A percentile compares a stretch with the other conserved stretches of the same genome.
phyloP scores from a whole-genome alignment of 306 rosid genomes.

The Psophocarpus tetragonolobus region DNA sequence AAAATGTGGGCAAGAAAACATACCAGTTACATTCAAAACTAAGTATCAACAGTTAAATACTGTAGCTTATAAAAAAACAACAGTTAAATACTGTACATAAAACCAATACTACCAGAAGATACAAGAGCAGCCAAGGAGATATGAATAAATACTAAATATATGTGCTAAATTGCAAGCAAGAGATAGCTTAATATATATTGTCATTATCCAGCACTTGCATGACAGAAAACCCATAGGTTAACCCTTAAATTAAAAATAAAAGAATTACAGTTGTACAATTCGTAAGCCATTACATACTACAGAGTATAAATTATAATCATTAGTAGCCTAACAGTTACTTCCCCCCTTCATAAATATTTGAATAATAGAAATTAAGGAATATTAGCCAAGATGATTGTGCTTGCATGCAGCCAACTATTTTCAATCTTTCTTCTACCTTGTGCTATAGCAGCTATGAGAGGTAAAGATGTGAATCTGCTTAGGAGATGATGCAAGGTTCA shows the following conservation, averaged over 20 bases:
- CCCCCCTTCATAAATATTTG: background rate
- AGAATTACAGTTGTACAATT: background rate
- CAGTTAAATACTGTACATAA: background rate
- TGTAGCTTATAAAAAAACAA: no score
- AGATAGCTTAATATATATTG: constrained; percentile 4
- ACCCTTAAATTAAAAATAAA: background rate
- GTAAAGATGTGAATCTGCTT: constrained; percentile 1
- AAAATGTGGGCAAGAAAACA: constrained; percentile 1
- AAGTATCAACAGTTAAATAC: constrained; percentile 7
- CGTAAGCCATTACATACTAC: background rate
- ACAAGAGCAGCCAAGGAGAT: background rate
- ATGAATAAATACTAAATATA: constrained; percentile 18
- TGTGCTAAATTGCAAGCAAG: constrained; percentile 18
- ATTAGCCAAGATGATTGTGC: background rate
- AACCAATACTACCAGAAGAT: constrained; percentile 20
- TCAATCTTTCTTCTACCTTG: constrained; percentile 15
- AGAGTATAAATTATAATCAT: background rate
- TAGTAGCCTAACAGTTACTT: background rate
- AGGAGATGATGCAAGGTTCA: background rate
- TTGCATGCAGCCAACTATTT: background rate
- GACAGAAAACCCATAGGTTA: background rate
- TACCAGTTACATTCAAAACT: constrained; percentile 16
- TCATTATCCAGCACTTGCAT: background rate
- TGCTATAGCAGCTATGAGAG: constrained; percentile 5
- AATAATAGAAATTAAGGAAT: background rate